phyloP scores from a whole-genome alignment of 352 stramenopile genomes.

The Phytophthora pseudosyringae region DNA sequence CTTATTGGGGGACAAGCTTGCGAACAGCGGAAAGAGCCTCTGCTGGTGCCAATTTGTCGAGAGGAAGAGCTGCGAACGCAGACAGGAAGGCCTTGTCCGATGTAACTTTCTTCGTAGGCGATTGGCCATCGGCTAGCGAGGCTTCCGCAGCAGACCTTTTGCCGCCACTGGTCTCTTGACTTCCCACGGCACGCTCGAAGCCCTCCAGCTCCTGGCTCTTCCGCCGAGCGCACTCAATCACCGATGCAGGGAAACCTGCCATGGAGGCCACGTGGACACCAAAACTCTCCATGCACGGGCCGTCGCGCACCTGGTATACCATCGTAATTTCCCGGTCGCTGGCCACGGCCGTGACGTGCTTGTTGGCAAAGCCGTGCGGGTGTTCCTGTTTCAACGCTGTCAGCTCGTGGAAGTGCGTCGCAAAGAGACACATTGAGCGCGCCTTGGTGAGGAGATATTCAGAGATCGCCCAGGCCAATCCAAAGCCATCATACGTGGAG shows the following conservation, averaged over 20 bases:
- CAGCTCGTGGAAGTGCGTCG: slow-evolving; percentile 99
- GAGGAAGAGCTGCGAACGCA: slow-evolving; percentile 73
- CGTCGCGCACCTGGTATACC: slow-evolving; percentile 93
- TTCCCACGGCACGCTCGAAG: slow-evolving; percentile 57
- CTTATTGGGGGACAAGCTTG: slow-evolving; percentile 30
- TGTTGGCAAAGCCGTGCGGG: slow-evolving; percentile 90
- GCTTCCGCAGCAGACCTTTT: slow-evolving; percentile 28
- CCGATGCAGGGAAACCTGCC: slow-evolving; percentile 93
- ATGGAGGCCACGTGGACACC: slow-evolving; percentile 99
- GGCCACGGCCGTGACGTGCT: slow-evolving; percentile 95
- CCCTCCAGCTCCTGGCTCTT: slow-evolving; percentile 96
- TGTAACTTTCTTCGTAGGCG: slow-evolving; percentile 46
- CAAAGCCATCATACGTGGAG: slow-evolving; percentile 98
- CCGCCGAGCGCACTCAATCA: slow-evolving; percentile 94
- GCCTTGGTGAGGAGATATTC: slow-evolving; percentile 96
- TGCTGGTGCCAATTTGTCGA: slow-evolving; percentile 57
- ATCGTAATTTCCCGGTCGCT: slow-evolving; percentile 89
- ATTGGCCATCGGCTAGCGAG: slow-evolving; percentile 18
- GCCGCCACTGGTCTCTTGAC: slow-evolving; percentile 6
- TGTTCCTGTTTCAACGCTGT: slow-evolving; percentile 91
- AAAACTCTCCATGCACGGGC: slow-evolving; percentile 98
- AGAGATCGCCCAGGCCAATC: slow-evolving; percentile 97
- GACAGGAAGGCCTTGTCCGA: slow-evolving; percentile 46
- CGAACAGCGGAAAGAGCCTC: slow-evolving; percentile 50
- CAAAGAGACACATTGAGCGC: slow-evolving; percentile 91